A percentile compares a stretch with the other conserved stretches of the same genome.
Conservation (phyloP, 495 filamentous ascomycete species). For the Penicillium canescens region DNA sequence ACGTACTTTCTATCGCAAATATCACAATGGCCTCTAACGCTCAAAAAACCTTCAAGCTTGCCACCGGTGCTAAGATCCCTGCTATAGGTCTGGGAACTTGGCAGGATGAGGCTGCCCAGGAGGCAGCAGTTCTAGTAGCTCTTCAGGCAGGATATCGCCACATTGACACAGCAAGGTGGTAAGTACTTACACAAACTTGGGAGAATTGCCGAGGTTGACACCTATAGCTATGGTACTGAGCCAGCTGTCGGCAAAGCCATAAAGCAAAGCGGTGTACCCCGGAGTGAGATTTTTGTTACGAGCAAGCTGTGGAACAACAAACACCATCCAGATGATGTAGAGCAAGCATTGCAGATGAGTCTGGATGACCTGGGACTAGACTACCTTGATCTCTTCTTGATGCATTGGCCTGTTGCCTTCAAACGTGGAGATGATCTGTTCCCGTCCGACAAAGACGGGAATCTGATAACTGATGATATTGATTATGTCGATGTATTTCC, state of each 20-base stretch:
- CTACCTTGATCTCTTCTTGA: conserved; percentile 68
- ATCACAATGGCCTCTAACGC: too few species aligned
- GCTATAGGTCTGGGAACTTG: conserved; percentile 43
- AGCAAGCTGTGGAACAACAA: conserved; percentile 67
- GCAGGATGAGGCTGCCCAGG: conserved; percentile 42
- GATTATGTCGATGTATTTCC: conserved; percentile 45
- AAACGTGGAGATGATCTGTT: conserved; percentile 29
- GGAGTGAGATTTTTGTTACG: conserved; percentile 16
- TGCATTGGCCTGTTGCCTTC: conserved; percentile 62
- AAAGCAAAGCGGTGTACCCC: conserved; percentile 48
- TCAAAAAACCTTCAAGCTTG: conserved; percentile 26
- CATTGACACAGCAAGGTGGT: conserved; percentile 53
- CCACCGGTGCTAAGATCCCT: conserved; percentile 44
- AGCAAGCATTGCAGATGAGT: conserved; percentile 55
- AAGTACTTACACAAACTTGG: not conserved
- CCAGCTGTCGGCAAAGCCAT: conserved; percentile 54
- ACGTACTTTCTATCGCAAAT: too few species aligned
- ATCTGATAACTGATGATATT: conserved; percentile 26
- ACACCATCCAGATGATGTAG: conserved; percentile 61
- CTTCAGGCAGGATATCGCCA: conserved; percentile 54
- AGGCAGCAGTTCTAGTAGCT: conserved; percentile 38
- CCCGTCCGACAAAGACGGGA: conserved; percentile 19
- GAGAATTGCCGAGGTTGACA: not conserved
- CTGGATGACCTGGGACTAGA: conserved; percentile 57
- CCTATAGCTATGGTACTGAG: conserved; percentile 40